A percentile compares a stretch with the other conserved stretches of the same genome.
These are phyloP conservation scores for Sparassis latifolia DNA, from an alignment of 1,284 basidiomycete species.

Conservation along the genomic window DNA sequence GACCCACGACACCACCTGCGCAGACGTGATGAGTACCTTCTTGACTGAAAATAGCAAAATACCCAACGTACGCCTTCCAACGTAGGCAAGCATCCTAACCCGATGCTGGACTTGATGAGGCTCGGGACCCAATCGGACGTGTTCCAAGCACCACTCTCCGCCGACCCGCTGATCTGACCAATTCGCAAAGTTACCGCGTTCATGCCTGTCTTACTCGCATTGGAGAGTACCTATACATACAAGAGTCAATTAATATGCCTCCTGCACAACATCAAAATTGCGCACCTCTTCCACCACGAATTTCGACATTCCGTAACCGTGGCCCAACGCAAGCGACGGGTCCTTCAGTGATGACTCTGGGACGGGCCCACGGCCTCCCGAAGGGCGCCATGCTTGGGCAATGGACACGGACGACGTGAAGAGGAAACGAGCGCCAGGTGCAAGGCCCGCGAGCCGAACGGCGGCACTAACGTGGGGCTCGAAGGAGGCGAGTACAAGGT, in stretches of 20 bases:
- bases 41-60: neutral
- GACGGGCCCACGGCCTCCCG: constrained; percentile 9
- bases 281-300: constrained; percentile 30
- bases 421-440: constrained; percentile 21
- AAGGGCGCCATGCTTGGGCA: constrained; percentile 6
- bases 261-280: neutral
- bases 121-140: constrained; percentile 39
- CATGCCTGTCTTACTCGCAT: constrained; percentile 17
- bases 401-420: constrained; percentile 27
- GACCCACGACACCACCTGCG: constrained; percentile 10
- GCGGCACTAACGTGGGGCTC: constrained; percentile 13
- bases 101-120: constrained; percentile 31
- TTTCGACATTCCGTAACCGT: constrained; percentile 34
- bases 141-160: constrained; percentile 35
- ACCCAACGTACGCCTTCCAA: constrained; percentile 13
- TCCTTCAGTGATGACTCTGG: constrained; percentile 14
- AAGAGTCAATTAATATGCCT: no score
- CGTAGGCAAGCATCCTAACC: constrained; percentile 23
- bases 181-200: constrained; percentile 30
- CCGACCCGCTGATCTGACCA: constrained; percentile 35
- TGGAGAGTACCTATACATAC: constrained; percentile 17
- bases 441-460: constrained; percentile 17
- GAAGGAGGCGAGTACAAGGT: constrained; percentile 18
- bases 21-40: neutral
- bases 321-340: constrained; percentile 21